Percentiles rank a stretch among this genome's conserved stretches.
phyloP scores from a whole-genome alignment of 164 flowering plant species.

The Protea cynaroides region DNA sequence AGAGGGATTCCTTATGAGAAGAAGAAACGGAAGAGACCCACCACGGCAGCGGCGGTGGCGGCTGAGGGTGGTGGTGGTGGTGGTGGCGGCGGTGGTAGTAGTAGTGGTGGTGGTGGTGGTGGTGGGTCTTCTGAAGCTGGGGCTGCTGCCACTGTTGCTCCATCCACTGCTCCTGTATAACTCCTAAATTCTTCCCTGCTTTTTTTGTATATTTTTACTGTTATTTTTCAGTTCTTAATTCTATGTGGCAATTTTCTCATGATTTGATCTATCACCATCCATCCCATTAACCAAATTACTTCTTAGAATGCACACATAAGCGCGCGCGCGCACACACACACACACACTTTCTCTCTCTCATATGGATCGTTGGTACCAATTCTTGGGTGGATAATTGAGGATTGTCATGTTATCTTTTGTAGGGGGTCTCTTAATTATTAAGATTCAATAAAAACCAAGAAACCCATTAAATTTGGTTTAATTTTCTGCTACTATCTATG shows the following conservation, averaged over 20 bases:
- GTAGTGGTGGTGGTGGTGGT: conserved; percentile 3
- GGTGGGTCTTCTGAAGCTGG: conserved; percentile 10
- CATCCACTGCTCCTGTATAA: conserved; percentile 4
- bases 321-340: too few species aligned
- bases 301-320: too few species aligned
- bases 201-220: not conserved
- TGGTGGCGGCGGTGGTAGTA: conserved; percentile 8
- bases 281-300: not conserved
- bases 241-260: not conserved
- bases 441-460: too few species aligned
- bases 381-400: too few species aligned
- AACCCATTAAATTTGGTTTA: too few species aligned
- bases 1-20: conserved; percentile 38
- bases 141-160: conserved; percentile 1
- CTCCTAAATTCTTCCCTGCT: conserved; percentile 3
- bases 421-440: too few species aligned
- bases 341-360: not conserved
- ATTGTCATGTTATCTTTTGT: not conserved
- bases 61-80: conserved; percentile 4
- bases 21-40: conserved; percentile 30
- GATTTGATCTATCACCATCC: not conserved
- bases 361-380: too few species aligned
- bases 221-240: not conserved
- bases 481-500: too few species aligned
- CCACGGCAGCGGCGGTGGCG: not conserved